Conservation (phyloP, 495 filamentous ascomycete genomes). For the Chaetomium tenue region DNA sequence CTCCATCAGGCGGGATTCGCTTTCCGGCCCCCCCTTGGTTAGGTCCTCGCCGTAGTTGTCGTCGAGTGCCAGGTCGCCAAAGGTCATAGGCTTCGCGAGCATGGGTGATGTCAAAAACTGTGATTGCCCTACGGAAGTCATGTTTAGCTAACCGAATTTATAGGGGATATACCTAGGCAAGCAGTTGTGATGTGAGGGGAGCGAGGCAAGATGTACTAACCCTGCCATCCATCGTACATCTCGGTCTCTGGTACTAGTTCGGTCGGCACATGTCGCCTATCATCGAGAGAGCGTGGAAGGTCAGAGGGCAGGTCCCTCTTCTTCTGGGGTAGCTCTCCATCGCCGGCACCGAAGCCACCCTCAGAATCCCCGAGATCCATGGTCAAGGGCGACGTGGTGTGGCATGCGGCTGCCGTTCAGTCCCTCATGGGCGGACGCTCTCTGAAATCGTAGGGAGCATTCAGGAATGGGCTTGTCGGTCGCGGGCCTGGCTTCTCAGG, state of each 20-base stretch:
- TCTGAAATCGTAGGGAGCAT: constrained; percentile 5
- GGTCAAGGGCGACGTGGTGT: constrained; percentile 26
- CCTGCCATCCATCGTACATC: constrained; percentile 99
- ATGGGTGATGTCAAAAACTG: constrained; percentile 87
- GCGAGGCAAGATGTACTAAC: constrained; percentile 47
- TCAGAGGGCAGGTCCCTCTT: constrained; percentile 71
- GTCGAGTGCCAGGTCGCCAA: constrained; percentile 60
- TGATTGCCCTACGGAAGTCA: constrained; percentile 70
- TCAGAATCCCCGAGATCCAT: constrained; percentile 60
- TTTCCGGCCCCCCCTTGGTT: constrained; percentile 64
- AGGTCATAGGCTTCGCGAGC: constrained; percentile 74
- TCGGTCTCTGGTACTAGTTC: constrained; percentile 75
- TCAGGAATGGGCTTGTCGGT: background rate
- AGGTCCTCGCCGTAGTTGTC: constrained; percentile 61
- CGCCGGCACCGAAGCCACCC: constrained; percentile 46
- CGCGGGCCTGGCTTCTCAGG: too few relatives aligned
- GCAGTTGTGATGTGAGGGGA: constrained; percentile 21
- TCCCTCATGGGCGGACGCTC: constrained; percentile 8
- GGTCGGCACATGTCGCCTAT: constrained; percentile 62
- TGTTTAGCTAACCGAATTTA: constrained; percentile 25
- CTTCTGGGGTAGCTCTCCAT: constrained; percentile 27
- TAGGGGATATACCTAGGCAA: background rate
- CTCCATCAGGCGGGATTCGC: constrained; percentile 82
- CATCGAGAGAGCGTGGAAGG: constrained; percentile 86
- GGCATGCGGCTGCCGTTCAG: constrained; percentile 26